These are phyloP conservation scores for Russula sp. DNA, from an alignment of 768 basidiomycete genomes.

Conservation along the genomic window DNA sequence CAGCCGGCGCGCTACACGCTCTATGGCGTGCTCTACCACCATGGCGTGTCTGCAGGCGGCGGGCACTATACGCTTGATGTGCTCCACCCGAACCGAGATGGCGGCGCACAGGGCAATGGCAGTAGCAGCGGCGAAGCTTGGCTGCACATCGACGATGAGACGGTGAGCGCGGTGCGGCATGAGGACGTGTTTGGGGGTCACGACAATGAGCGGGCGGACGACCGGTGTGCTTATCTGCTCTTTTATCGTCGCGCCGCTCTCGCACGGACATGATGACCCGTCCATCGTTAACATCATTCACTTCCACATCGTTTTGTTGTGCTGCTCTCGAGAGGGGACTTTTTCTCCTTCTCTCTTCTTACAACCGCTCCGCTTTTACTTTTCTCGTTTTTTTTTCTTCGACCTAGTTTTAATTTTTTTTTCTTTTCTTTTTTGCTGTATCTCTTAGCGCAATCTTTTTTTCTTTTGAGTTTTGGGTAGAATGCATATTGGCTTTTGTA, in stretches of 20 bases:
- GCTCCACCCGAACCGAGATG: constrained; percentile 61
- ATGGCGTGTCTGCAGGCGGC: constrained; percentile 82
- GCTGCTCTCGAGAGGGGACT: too few relatives aligned
- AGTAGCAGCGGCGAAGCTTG: constrained; percentile 50
- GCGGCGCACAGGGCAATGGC: constrained; percentile 13
- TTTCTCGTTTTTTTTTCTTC: background rate
- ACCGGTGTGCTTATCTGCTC: constrained; percentile 79
- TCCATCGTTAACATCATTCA: background rate
- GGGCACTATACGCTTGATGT: constrained; percentile 96
- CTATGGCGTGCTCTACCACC: constrained; percentile 90
- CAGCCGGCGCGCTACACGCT: constrained; percentile 59
- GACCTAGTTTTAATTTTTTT: background rate
- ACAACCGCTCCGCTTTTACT: background rate
- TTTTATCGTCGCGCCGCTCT: constrained; percentile 65
- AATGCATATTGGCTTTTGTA: constrained; percentile 11
- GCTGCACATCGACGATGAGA: constrained; percentile 92
- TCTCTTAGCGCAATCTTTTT: constrained; percentile 11
- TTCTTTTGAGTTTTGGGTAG: constrained; percentile 11
- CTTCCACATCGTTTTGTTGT: too few relatives aligned
- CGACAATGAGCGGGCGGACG: constrained; percentile 35
- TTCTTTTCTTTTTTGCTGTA: constrained; percentile 13
- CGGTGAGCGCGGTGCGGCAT: constrained; percentile 62
- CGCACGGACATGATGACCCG: constrained; percentile 20
- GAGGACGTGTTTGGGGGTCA: constrained; percentile 62
- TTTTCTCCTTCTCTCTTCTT: background rate